Percentiles rank a stretch among this genome's conserved stretches.
phyloP scores from a whole-genome alignment of 179 eudicot species.

The Drosera spatulata region DNA sequence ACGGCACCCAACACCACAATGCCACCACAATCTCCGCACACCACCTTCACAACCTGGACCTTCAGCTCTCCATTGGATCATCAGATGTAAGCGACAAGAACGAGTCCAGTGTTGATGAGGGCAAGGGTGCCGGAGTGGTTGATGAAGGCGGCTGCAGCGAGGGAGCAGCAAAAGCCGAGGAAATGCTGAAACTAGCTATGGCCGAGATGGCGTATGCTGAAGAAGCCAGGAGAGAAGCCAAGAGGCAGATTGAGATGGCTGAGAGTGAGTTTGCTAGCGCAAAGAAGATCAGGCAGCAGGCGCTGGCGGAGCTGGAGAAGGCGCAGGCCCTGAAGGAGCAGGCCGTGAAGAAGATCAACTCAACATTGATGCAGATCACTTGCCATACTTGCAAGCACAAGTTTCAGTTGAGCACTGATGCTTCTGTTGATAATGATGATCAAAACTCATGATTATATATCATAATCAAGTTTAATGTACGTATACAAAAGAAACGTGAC shows the following conservation, averaged over 20 bases:
- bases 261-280: conserved; percentile 68
- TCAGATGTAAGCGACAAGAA: conserved; percentile 19
- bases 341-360: conserved; percentile 42
- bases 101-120: background rate
- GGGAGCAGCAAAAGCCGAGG: conserved; percentile 1
- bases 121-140: background rate
- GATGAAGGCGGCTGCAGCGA: conserved; percentile 32
- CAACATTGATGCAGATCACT: conserved; percentile 52
- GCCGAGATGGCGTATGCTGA: conserved; percentile 68
- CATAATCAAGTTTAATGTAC: no score
- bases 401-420: conserved; percentile 11
- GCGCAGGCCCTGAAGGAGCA: conserved; percentile 52
- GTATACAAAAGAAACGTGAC: no score
- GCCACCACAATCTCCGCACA: background rate
- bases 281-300: conserved; percentile 62
- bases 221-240: conserved; percentile 57
- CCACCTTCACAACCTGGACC: conserved; percentile 28
- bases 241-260: conserved; percentile 58
- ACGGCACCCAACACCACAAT: background rate
- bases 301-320: conserved; percentile 58
- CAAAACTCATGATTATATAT: no score
- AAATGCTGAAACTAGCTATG: conserved; percentile 34
- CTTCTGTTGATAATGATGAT: no score
- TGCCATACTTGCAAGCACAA: conserved; percentile 61
- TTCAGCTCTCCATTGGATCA: conserved; percentile 81